A percentile compares a stretch with the other conserved stretches of the same genome.
These are phyloP conservation scores for Rhododendron griersonianum DNA, from an alignment of 148 eudicot species.

Conservation along the genomic window DNA sequence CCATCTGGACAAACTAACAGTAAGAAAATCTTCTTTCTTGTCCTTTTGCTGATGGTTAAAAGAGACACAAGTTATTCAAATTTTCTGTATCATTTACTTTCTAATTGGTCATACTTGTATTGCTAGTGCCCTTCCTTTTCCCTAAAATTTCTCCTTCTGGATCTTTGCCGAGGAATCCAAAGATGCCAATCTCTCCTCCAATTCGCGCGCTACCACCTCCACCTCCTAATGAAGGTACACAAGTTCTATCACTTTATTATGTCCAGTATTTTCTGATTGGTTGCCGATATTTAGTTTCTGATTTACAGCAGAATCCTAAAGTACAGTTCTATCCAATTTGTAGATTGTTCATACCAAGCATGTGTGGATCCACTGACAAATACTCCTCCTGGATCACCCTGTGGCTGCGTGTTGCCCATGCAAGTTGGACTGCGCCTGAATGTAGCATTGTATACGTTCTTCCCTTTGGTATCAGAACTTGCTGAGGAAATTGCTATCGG, in stretches of 20 bases:
- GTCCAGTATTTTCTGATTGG: neutral
- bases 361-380: slow-evolving; percentile 73
- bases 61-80: neutral
- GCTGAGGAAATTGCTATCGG: slow-evolving; percentile 69
- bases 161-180: slow-evolving; percentile 41
- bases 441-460: slow-evolving; percentile 65
- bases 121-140: slow-evolving; percentile 50
- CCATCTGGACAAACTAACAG: slow-evolving; percentile 20
- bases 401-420: slow-evolving; percentile 80
- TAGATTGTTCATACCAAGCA: slow-evolving; percentile 64
- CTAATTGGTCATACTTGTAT: slow-evolving; percentile 16
- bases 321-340: slow-evolving; percentile 8
- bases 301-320: slow-evolving; percentile 7
- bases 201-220: slow-evolving; percentile 71
- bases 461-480: slow-evolving; percentile 77
- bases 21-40: slow-evolving; percentile 15
- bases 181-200: slow-evolving; percentile 43
- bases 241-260: neutral
- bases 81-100: neutral
- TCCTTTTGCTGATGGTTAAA: neutral
- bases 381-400: slow-evolving; percentile 71
- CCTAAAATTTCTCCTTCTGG: slow-evolving; percentile 59
- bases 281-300: neutral
- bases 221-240: slow-evolving; percentile 73
- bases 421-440: slow-evolving; percentile 76